Conservation (phyloP, 1,284 basidiomycete species). For the Quambalaria eucalypti region DNA sequence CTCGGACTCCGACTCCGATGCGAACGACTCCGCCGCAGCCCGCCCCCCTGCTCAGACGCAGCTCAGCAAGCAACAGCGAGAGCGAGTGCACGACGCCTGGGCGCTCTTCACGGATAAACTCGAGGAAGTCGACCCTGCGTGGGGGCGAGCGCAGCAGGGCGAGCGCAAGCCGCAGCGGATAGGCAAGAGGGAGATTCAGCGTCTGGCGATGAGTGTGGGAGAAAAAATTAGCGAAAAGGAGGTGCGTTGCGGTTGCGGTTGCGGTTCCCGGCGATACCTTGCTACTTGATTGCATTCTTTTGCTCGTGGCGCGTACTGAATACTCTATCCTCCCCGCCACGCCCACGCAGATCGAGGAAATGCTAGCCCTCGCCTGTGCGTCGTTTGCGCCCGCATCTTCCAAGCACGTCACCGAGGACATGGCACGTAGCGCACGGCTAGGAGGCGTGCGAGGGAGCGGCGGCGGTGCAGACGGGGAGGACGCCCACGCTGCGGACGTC, state of each 20-base stretch:
- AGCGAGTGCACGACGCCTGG: background rate
- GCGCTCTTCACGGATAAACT: background rate
- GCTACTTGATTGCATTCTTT: no score
- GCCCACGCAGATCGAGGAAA: background rate
- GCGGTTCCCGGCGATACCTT: no score
- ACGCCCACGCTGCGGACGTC: no score
- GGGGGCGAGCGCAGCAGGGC: no score
- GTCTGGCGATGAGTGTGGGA: background rate
- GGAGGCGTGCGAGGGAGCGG: no score
- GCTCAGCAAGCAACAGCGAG: background rate
- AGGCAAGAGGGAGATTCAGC: background rate
- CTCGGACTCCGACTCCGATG: no score
- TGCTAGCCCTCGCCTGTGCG: background rate
- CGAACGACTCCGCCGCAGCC: no score
- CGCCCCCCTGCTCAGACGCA: background rate
- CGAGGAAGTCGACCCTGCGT: background rate
- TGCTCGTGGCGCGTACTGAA: no score
- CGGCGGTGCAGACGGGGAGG: no score
- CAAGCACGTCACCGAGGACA: background rate
- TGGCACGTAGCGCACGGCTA: no score
- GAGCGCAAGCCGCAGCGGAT: background rate
- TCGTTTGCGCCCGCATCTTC: background rate
- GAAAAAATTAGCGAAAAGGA: background rate
- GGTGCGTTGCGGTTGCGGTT: no score
- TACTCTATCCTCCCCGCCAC: no score